Evolutionary conservation across 148 eudicot genomes (phyloP), one percentile per base, ranked within the genome.

Genomic region (Rhododendron williamsianum): DNA sequence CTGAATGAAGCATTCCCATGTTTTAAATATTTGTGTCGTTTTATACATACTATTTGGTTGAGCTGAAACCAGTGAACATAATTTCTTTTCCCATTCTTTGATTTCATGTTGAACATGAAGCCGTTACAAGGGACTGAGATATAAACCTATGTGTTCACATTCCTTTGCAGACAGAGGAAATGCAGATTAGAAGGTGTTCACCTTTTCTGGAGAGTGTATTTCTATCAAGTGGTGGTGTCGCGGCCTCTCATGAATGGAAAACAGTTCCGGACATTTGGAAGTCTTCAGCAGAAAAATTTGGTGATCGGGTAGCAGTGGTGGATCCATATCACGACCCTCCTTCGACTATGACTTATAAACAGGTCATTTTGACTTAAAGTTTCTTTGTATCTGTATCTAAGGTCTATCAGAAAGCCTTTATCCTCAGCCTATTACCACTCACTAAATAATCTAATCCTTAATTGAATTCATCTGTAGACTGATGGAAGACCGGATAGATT

Each of bases 191-290:
- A 82, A 96, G 87, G 88, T 93, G 90, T 89, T 87, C 96, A 21
- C 96, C 99, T 76, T 88, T 95, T 82, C 89, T 96, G 74, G 97
- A 96, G 87, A 90, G 92, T 82, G 91, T 81, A 54, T 73, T 93
- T 48, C 79, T 92, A 85, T 87, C 92, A 23, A 87, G 85, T 36
- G 86, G 87, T 58, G 90, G 58, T 77, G 85, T 52, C 69, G 80
- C 87, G 89, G 87, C 89, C 74, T 87, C 91, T 76, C 85, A 84
- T 7, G 96, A 94, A 81, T 96, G 97, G 96, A 90, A 87, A 89
- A 86, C 94, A 49, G 93, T 96, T 89, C 99, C 99, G 79, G 99
- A 96, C 87, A 94, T 96, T 80, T 96, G 99, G 99, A 95, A 93
- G 89, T 93, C 92, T 63, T 89, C 94, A 84, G 96, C 97, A 30